phyloP scores from a whole-genome alignment of 805 yeast species.

The Ogataea nitratoaversa region DNA sequence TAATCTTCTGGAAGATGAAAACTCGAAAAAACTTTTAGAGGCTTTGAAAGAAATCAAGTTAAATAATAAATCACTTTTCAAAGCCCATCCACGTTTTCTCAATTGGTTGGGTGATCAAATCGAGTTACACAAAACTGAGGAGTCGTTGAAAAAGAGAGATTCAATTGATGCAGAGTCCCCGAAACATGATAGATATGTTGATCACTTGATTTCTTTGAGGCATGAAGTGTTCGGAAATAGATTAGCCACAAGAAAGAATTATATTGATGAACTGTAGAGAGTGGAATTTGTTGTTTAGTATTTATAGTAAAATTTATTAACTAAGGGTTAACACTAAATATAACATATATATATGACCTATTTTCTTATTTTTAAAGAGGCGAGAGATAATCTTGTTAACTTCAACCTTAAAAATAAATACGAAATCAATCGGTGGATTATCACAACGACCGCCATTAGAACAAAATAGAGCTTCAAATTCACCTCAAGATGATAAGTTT shows the following conservation, averaged over 20 bases:
- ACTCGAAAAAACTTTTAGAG: conserved; percentile 40
- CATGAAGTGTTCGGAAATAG: conserved; percentile 78
- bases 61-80: conserved; percentile 29
- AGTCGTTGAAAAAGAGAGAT: conserved; percentile 20
- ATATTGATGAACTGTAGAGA: conserved; percentile 44
- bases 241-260: conserved; percentile 58
- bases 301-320: neutral
- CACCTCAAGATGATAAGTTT: conserved; percentile 42
- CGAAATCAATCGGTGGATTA: conserved; percentile 40
- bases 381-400: conserved; percentile 18
- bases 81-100: conserved; percentile 42
- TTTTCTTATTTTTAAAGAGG: conserved; percentile 1
- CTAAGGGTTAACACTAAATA: too few species aligned
- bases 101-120: conserved; percentile 58
- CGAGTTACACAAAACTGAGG: conserved; percentile 14
- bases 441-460: conserved; percentile 34
- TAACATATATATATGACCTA: neutral
- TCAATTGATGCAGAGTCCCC: conserved; percentile 21
- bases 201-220: conserved; percentile 34
- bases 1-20: conserved; percentile 31
- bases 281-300: neutral
- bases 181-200: conserved; percentile 22
- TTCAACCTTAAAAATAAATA: conserved; percentile 25
- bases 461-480: conserved; percentile 36
- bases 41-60: conserved; percentile 31